Percentiles rank a stretch among this genome's conserved stretches.
phyloP scores from a whole-genome alignment of 140 eudicot genomes.

The Ambrosia hybrid region DNA sequence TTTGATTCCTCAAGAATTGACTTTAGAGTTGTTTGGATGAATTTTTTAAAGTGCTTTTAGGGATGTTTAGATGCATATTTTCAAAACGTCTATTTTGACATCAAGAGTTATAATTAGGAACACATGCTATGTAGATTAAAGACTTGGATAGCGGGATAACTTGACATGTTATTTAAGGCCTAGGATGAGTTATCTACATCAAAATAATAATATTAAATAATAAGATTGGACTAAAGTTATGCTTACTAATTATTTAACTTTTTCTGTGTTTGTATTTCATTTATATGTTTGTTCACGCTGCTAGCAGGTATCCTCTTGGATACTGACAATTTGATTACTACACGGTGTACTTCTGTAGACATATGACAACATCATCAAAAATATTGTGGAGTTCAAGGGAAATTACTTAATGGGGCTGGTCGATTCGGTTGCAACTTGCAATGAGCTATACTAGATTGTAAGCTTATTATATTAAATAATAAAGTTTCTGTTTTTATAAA shows the following conservation, averaged over 20 bases:
- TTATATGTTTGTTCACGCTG: constrained; percentile 37
- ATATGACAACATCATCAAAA: constrained; percentile 55
- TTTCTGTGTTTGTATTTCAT: background rate
- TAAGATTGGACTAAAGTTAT: background rate
- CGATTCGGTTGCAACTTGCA: constrained; percentile 54
- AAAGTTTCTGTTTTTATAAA: background rate
- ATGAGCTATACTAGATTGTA: constrained; percentile 68
- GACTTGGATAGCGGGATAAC: background rate
- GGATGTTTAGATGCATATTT: background rate
- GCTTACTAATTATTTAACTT: background rate
- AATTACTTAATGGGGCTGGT: constrained; percentile 72
- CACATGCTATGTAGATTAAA: background rate
- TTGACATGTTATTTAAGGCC: too few species aligned
- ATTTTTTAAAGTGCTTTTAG: background rate
- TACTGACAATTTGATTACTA: constrained; percentile 57
- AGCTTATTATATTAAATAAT: constrained; percentile 24
- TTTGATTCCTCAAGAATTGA: too few species aligned
- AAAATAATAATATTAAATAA: too few species aligned
- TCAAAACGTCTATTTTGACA: background rate
- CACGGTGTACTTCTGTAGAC: constrained; percentile 61
- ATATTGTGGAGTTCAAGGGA: too few species aligned
- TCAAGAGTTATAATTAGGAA: background rate
- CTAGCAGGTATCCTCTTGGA: constrained; percentile 78
- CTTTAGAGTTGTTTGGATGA: too few species aligned
- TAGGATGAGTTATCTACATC: too few species aligned